Percentiles rank a stretch among this genome's conserved stretches.
These are phyloP conservation scores for Wallacemonas collosoma DNA, from an alignment of 208 protist genomes.

Conservation along the genomic window DNA sequence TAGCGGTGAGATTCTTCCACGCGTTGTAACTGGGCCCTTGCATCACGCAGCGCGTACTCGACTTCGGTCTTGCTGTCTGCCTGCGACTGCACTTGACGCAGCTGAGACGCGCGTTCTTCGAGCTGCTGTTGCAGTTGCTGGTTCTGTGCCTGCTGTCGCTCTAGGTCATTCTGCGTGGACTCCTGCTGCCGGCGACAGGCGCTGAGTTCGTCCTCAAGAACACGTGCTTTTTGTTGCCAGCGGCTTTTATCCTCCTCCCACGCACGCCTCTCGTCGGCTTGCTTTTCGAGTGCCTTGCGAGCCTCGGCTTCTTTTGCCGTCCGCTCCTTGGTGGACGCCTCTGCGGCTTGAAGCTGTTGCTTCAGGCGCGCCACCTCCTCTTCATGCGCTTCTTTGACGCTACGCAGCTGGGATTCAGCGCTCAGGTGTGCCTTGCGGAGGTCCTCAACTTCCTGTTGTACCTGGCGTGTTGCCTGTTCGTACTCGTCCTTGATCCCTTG, in stretches of 20 bases:
- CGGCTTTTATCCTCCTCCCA: conserved; percentile 44
- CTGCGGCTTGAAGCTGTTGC: conserved; percentile 28
- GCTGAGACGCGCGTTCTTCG: conserved; percentile 31
- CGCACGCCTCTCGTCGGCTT: conserved; percentile 40
- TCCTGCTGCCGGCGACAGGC: conserved; percentile 28
- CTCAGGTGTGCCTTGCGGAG: conserved; percentile 45
- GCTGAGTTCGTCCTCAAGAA: conserved; percentile 43
- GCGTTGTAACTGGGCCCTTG: conserved; percentile 36
- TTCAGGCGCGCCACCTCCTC: conserved; percentile 51
- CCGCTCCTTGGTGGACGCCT: conserved; percentile 31
- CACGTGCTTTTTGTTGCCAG: conserved; percentile 30
- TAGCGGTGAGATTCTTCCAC: conserved; percentile 42
- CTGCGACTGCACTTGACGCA: conserved; percentile 39
- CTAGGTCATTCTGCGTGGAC: conserved; percentile 31
- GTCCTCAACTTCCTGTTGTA: conserved; percentile 46
- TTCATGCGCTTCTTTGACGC: conserved; percentile 34
- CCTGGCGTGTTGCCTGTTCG: conserved; percentile 23
- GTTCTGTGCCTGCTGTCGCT: conserved; percentile 19
- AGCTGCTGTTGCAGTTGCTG: conserved; percentile 42
- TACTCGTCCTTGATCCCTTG: conserved; percentile 54
- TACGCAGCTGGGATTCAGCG: conserved; percentile 33
- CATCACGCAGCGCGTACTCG: conserved; percentile 45
- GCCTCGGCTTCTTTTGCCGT: conserved; percentile 37
- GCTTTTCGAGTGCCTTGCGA: conserved; percentile 34
- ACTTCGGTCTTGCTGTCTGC: conserved; percentile 32